phyloP scores from a whole-genome alignment of 768 basidiomycete species.

The Xerocomellus amylosporus region DNA sequence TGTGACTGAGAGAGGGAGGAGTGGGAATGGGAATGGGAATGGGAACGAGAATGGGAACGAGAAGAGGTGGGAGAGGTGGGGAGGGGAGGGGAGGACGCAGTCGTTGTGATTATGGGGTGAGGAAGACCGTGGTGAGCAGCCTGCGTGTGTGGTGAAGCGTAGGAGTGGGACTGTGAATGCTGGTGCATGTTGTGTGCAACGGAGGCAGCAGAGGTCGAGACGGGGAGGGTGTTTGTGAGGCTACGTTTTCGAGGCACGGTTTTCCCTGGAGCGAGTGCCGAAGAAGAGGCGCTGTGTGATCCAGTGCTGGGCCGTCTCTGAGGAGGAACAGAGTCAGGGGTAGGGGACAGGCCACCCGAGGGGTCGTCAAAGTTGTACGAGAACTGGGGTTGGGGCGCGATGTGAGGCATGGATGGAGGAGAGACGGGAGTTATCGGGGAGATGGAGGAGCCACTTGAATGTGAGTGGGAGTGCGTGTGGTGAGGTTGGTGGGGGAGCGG shows the following conservation, averaged over 20 bases:
- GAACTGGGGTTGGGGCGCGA: constrained; percentile 41
- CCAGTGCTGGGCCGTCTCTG: constrained; percentile 39
- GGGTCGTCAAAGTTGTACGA: constrained; percentile 53
- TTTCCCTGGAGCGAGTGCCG: constrained; percentile 44
- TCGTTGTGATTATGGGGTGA: constrained; percentile 34
- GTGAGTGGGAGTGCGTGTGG: constrained; percentile 23
- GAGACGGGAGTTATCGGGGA: constrained; percentile 62
- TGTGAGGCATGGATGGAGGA: constrained; percentile 43
- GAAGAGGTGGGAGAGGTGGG: constrained; percentile 25
- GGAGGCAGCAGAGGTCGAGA: constrained; percentile 15
- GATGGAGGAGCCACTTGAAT: constrained; percentile 31
- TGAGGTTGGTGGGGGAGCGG: constrained; percentile 29
- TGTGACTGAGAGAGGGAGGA: constrained; percentile 21
- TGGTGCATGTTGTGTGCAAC: constrained; percentile 19
- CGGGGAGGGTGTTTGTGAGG: constrained; percentile 48
- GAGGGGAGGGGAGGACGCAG: constrained; percentile 28
- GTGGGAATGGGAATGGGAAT: constrained; percentile 18
- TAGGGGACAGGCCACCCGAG: constrained; percentile 25
- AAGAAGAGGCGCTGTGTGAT: constrained; percentile 43
- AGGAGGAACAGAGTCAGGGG: constrained; percentile 28
- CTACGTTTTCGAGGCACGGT: constrained; percentile 67
- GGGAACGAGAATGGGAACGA: constrained; percentile 21
- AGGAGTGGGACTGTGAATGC: constrained; percentile 29
- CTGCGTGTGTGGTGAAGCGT: constrained; percentile 17
- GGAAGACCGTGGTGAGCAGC: too few relatives aligned